These are phyloP conservation scores for Aspergillus sclerotioniger DNA, from an alignment of 495 filamentous ascomycete genomes.

Conservation along the genomic window DNA sequence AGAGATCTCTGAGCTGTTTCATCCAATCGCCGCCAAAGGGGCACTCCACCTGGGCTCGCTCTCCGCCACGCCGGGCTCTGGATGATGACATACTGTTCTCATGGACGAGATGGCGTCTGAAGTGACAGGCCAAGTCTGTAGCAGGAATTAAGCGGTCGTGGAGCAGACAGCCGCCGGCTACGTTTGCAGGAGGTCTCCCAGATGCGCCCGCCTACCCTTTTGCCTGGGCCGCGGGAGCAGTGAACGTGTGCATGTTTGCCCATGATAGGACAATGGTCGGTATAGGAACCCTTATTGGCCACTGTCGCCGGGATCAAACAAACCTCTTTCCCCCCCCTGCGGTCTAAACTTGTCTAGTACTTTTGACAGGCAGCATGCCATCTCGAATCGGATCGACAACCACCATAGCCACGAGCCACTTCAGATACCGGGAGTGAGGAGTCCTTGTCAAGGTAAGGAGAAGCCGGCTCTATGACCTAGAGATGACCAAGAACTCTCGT, in stretches of 20 bases:
- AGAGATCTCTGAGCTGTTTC: conserved; percentile 11
- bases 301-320: conserved; percentile 21
- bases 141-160: conserved; percentile 2
- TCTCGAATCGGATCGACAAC: conserved; percentile 8
- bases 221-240: conserved; percentile 11
- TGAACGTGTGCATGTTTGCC: conserved; percentile 22
- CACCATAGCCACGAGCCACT: conserved; percentile 7
- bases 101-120: not conserved
- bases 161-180: conserved; percentile 22
- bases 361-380: conserved; percentile 18
- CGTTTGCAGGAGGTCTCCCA: conserved; percentile 22
- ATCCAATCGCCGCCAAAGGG: conserved; percentile 14
- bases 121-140: conserved; percentile 2
- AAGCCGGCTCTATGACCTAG: not conserved
- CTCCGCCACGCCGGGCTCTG: conserved; percentile 1
- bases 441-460: conserved; percentile 9
- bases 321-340: conserved; percentile 10
- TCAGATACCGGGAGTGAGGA: conserved; percentile 7
- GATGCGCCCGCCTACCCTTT: conserved; percentile 7
- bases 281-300: conserved; percentile 16
- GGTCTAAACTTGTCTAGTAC: conserved; percentile 19
- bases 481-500: conserved; percentile 3
- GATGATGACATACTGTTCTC: conserved; percentile 1
- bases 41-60: conserved; percentile 12
- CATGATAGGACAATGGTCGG: conserved; percentile 9